Evolutionary conservation across 441 rosid species (phyloP).

Genomic region (Corymbia citriodora): DNA sequence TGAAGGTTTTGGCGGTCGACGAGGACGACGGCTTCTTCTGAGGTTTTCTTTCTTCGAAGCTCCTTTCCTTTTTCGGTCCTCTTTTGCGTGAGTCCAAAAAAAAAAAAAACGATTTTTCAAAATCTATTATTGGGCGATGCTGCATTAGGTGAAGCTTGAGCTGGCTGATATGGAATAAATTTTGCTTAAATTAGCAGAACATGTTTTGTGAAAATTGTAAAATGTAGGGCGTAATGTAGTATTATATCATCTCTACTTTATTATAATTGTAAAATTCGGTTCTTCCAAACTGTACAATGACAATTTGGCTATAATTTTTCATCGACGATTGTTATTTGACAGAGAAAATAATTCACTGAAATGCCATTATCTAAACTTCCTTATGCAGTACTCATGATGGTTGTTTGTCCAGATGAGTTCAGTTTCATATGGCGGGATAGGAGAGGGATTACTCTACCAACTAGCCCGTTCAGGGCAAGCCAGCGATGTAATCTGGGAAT

Average conservation of each 20-base stretch:
- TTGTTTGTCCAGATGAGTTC: not conserved
- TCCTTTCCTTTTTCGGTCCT: not conserved
- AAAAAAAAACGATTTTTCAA: not conserved
- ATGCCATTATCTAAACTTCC: not conserved
- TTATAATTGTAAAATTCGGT: not conserved
- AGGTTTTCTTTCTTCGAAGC: not conserved
- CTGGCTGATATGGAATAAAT: not conserved
- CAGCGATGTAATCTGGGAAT: not conserved
- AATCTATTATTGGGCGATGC: too few species aligned
- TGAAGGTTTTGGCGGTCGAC: slow-evolving; percentile 42
- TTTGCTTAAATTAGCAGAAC: not conserved
- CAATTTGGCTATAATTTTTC: not conserved
- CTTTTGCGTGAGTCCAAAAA: not conserved
- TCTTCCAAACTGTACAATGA: not conserved
- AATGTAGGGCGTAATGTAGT: not conserved
- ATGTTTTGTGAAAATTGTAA: not conserved
- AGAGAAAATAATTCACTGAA: not conserved
- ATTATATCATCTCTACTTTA: not conserved
- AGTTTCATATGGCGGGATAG: not conserved
- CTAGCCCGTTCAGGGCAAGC: not conserved
- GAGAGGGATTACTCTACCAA: not conserved
- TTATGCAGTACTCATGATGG: not conserved
- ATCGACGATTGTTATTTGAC: not conserved
- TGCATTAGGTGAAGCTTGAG: not conserved
- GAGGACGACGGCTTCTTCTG: not conserved